Percentiles rank a stretch among this genome's conserved stretches.
phyloP scores from a whole-genome alignment of 2,329 filamentous ascomycete genomes.

The Zasmidium angulare region DNA sequence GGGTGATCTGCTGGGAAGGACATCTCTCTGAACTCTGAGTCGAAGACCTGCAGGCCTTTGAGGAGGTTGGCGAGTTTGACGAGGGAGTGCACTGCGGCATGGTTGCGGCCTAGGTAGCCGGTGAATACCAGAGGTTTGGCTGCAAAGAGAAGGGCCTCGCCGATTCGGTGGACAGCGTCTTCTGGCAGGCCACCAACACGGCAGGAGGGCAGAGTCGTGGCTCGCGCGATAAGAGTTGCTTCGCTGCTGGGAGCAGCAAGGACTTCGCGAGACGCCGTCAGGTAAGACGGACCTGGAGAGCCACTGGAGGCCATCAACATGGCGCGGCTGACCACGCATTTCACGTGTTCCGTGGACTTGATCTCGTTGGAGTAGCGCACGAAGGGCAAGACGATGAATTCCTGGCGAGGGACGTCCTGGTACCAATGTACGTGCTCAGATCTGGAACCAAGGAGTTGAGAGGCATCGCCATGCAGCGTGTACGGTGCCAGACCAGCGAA shows the following conservation, averaged over 20 bases:
- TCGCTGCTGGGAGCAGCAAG: constrained; percentile 64
- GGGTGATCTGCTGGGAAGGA: constrained; percentile 68
- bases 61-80: constrained; percentile 65
- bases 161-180: constrained; percentile 56
- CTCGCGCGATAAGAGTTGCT: constrained; percentile 47
- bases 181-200: constrained; percentile 55
- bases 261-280: constrained; percentile 72
- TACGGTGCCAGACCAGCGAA: constrained; percentile 74
- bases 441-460: constrained; percentile 60
- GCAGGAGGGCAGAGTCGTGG: constrained; percentile 48
- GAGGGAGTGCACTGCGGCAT: constrained; percentile 57
- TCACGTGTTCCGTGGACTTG: constrained; percentile 76
- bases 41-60: constrained; percentile 65
- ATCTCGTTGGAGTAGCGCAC: constrained; percentile 77
- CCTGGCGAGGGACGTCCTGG: constrained; percentile 75
- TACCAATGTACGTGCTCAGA: constrained; percentile 82
- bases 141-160: constrained; percentile 60
- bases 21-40: constrained; percentile 74
- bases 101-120: constrained; percentile 67
- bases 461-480: constrained; percentile 63
- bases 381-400: constrained; percentile 74
- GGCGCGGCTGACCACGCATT: constrained; percentile 79
- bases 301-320: constrained; percentile 73
- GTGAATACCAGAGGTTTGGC: constrained; percentile 66
- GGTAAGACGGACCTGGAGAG: constrained; percentile 73